Base-by-base conservation (phyloP, 2,329 filamentous ascomycete genomes). In the Chrysoporthe deuterocubensis region DNA sequence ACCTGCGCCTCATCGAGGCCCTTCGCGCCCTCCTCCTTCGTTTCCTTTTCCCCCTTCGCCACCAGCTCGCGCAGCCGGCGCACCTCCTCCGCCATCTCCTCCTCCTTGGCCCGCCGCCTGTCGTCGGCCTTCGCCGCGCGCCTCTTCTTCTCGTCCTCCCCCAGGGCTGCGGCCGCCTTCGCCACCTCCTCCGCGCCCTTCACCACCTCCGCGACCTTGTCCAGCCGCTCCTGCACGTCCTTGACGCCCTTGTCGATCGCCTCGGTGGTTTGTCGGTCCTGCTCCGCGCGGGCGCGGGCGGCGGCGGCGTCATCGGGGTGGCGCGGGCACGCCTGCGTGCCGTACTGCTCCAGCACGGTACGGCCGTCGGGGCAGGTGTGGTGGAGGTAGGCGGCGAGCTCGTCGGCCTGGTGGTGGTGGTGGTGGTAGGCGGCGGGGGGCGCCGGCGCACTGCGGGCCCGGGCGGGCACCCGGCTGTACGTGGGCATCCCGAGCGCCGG, bases 121-220 rank as follows among this genome's bases (percentile, higher is more conserved):
- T 52, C 48, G 32, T 62, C 67, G 2, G 32, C 57, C 44, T 67
- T 58, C 13, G 59, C 64, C 2, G 18, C 32, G 4, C 64, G 64
- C 43, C 67, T 60, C 4, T 56, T 42, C 18, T 50, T 59, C 7
- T 60, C 46, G 5, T 64, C 59, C 32, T 69, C 40, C 18, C 67
- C 43, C 18, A 63, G 37, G 13, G 42, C 14, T 11, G 11, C 46
- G 16, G 44, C 43, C 5, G 50, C 34, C 44, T 59, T 56, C 13
- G 59, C 59, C 14, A 64, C 44, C 34, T 62, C 57, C 7, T 43
- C 67, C 9, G 58, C 34, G 13, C 48, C 64, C 26, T 62, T 59
- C 9, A 62, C 16, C 21, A 43, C 52, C 58, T 56, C 60, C 13
- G 14, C 44, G 34, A 67, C 52, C 48, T 62, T 14, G 13, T 37